Evolutionary conservation across 2,329 filamentous ascomycete species (phyloP).

Genomic region (Niveomyces coronatus): DNA sequence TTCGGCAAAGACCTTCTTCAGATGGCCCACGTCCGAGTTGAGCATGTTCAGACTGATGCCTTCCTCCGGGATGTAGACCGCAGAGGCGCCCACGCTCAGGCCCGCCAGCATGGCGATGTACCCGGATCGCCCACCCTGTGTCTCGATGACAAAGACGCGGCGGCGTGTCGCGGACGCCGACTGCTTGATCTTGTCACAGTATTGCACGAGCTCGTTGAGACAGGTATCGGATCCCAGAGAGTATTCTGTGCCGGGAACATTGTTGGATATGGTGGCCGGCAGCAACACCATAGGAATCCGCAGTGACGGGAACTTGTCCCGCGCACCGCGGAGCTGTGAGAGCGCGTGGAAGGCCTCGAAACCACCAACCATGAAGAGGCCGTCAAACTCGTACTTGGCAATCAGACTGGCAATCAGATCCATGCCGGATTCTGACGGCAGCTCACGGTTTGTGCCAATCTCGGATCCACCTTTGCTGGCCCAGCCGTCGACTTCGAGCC

Average conservation of each 20-base stretch:
- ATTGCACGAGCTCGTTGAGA: constrained; percentile 85
- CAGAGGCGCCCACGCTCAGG: constrained; percentile 80
- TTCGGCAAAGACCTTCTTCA: constrained; percentile 73
- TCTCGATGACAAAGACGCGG: constrained; percentile 95
- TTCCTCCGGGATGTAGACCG: constrained; percentile 95
- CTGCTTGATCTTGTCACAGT: constrained; percentile 96
- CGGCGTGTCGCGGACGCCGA: constrained; percentile 88
- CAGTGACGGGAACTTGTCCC: constrained; percentile 69
- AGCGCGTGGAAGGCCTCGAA: constrained; percentile 95
- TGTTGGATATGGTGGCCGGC: constrained; percentile 97
- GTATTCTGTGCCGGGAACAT: constrained; percentile 95
- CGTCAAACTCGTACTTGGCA: constrained; percentile 79
- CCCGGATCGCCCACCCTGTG: constrained; percentile 87
- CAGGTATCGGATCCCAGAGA: constrained; percentile 95
- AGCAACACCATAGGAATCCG: constrained; percentile 87
- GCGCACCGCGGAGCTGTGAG: constrained; percentile 73
- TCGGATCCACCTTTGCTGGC: constrained; percentile 94
- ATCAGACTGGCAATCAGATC: constrained; percentile 74
- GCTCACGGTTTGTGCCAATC: constrained; percentile 92
- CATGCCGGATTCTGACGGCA: constrained; percentile 78
- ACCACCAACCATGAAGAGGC: constrained; percentile 82
- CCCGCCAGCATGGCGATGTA: constrained; percentile 89
- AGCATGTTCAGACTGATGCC: constrained; percentile 92
- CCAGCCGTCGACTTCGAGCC: constrained; percentile 93
- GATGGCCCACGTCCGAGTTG: constrained; percentile 75